These are phyloP conservation scores for Tetracladium maxilliforme DNA, from an alignment of 2,329 filamentous ascomycete species.

Conservation along the genomic window DNA sequence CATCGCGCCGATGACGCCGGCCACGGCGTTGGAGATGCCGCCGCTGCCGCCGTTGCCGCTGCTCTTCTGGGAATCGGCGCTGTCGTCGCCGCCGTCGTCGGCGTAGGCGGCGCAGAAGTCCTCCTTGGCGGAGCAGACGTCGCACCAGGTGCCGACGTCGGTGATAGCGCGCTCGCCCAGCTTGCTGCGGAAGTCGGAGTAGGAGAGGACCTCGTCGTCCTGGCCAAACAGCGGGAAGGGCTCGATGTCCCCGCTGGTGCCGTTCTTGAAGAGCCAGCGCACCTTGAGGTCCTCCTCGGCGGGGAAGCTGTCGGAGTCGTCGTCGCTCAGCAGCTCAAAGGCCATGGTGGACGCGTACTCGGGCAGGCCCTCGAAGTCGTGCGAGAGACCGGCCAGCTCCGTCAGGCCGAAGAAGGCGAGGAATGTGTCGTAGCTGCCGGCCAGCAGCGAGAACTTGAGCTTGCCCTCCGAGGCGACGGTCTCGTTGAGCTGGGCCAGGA, in stretches of 20 bases:
- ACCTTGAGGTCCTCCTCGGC: conserved; percentile 32
- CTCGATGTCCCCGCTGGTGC: conserved; percentile 28
- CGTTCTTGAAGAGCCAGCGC: conserved; percentile 47
- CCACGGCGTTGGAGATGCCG: conserved; percentile 49
- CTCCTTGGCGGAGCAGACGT: neutral
- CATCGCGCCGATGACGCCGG: conserved; percentile 66
- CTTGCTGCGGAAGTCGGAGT: conserved; percentile 45
- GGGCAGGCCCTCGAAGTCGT: conserved; percentile 61
- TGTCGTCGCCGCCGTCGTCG: too few species aligned
- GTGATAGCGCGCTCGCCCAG: conserved; percentile 1
- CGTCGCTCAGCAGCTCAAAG: conserved; percentile 55
- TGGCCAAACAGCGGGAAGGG: conserved; percentile 47
- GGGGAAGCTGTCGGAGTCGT: too few species aligned
- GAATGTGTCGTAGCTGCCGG: conserved; percentile 12
- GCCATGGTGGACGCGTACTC: conserved; percentile 73
- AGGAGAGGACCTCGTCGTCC: conserved; percentile 39
- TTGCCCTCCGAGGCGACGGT: conserved; percentile 6
- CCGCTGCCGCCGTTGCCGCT: conserved; percentile 8
- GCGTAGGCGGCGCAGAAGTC: too few species aligned
- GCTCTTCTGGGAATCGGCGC: conserved; percentile 10
- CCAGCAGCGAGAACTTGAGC: conserved; percentile 9
- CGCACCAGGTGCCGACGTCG: conserved; percentile 1
- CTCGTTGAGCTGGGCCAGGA: conserved; percentile 9
- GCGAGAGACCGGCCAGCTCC: conserved; percentile 16
- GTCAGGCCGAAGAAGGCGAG: conserved; percentile 10